Evolutionary conservation across 2,329 filamentous ascomycete species (phyloP).

Genomic region (Bipolaris zeicola): DNA sequence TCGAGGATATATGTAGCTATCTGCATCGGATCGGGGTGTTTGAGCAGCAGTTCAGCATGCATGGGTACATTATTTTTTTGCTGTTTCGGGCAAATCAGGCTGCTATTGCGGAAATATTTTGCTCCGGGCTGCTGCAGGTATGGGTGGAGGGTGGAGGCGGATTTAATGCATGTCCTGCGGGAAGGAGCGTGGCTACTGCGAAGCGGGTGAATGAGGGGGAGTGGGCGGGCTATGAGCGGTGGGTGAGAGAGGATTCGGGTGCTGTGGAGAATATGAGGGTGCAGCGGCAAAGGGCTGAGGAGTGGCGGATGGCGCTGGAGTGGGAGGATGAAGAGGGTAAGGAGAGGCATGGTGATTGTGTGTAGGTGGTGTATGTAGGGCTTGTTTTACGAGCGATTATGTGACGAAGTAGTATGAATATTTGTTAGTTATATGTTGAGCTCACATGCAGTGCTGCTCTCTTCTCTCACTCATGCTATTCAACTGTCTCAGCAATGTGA

Average conservation of each 20-base stretch:
- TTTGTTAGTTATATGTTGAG: background rate
- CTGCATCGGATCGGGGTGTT: conserved; percentile 13
- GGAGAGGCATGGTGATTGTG: conserved; percentile 3
- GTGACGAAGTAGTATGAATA: background rate
- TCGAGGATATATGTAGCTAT: conserved; percentile 33
- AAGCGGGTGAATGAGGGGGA: conserved; percentile 12
- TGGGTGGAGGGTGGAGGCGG: conserved; percentile 37
- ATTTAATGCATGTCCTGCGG: conserved; percentile 38
- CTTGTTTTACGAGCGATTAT: background rate
- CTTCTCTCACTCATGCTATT: too few species aligned
- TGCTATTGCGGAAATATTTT: conserved; percentile 38
- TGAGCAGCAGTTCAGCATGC: conserved; percentile 30
- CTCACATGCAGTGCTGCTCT: background rate
- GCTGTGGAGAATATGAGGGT: conserved; percentile 18
- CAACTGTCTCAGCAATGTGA: too few species aligned
- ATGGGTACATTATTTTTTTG: conserved; percentile 35
- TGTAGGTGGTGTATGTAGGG: background rate
- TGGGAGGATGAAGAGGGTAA: conserved; percentile 11
- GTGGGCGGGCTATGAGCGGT: conserved; percentile 25
- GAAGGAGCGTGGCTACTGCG: conserved; percentile 30
- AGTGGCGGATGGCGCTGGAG: conserved; percentile 29
- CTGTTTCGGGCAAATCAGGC: conserved; percentile 33
- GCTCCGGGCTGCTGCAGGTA: conserved; percentile 34
- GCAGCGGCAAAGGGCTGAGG: conserved; percentile 21
- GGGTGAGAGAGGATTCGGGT: conserved; percentile 12